Evolutionary conservation across 2,329 filamentous ascomycete species (phyloP).

Genomic region (Aspergillus pseudoterreus): DNA sequence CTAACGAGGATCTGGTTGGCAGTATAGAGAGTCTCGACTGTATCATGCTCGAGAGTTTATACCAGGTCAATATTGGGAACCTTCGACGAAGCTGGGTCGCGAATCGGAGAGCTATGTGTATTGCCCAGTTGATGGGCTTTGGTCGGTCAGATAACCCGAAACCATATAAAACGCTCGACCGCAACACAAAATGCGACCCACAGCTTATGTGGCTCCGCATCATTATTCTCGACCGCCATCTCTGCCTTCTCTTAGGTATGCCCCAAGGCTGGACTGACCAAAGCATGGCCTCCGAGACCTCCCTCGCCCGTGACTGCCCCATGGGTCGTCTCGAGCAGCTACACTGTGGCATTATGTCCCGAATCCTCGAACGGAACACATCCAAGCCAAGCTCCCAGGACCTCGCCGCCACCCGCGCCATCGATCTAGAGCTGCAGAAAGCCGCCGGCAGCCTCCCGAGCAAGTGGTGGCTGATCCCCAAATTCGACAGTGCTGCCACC

Average conservation of each 20-base stretch:
- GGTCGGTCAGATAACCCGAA: not conserved
- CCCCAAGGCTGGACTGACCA: not conserved
- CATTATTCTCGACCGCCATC: not conserved
- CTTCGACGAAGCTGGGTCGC: constrained; percentile 1
- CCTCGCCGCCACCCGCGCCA: not conserved
- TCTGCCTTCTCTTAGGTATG: constrained; percentile 3
- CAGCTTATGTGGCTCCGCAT: constrained; percentile 3
- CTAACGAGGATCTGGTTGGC: constrained; percentile 1
- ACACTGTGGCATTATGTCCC: not conserved
- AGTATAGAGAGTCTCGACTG: constrained; percentile 5
- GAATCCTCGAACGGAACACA: not conserved
- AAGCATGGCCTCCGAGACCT: not conserved
- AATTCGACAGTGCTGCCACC: not conserved
- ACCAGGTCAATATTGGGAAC: constrained; percentile 1
- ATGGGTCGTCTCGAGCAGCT: constrained; percentile 4
- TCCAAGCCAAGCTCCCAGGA: not conserved
- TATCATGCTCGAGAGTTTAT: constrained; percentile 4
- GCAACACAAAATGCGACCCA: not conserved
- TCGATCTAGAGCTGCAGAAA: not conserved
- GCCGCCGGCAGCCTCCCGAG: not conserved
- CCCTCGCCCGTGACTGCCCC: not conserved
- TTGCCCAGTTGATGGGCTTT: constrained; percentile 8
- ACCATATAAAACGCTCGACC: not conserved
- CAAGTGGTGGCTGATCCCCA: constrained; percentile 1
- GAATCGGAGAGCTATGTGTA: not conserved